Evolutionary conservation across 495 filamentous ascomycete species (phyloP), one percentile per base, ranked within the genome.

Genomic region (Xeromyces bisporus): DNA sequence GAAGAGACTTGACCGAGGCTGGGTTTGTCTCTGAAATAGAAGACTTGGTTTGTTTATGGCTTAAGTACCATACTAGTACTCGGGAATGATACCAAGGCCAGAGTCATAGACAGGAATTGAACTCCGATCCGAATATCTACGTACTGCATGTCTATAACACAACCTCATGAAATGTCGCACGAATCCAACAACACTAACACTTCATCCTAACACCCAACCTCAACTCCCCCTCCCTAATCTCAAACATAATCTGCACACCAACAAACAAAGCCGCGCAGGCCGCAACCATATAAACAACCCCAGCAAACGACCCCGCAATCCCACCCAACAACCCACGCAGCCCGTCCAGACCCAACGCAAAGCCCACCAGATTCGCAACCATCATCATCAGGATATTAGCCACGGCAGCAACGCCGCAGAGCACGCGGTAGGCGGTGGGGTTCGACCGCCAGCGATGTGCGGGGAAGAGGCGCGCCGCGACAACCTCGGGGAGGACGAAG

Each of bases 381-480:
- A 96, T 93, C 81, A 99, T 87, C 78, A 94, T 84, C 20, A 94
- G 53, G 21, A 93, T 63, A 37, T 93, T 92, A 1, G 53, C 78
- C 3, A 96, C 83, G 3, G 71, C 83, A 3, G 91, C 89, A n/a
- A 85, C 46, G 1, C 80, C 84, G 50, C 80, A 82, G 18, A 96
- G 48, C 34, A 83, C 62, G 21, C 89, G 63, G 51, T 93, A 93
- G 1, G 65, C 45, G 18, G 70, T 76, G 12, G 75, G 79, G 1
- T 61, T 55, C 7, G 61, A 56, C 35, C 73, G 70, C 71, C 77
- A 96, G 33, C 68, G 69, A 11, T 55, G 45, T 13, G 62, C 60
- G 1, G 85, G 82, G 56, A 96, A 92, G 2, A 82, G 18, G 24
- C 70, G 56, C 0, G 62, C 55, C 6, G 73, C 83, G 9, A 82